phyloP scores from a whole-genome alignment of 257 asterid species.

The Fraxinus americana region DNA sequence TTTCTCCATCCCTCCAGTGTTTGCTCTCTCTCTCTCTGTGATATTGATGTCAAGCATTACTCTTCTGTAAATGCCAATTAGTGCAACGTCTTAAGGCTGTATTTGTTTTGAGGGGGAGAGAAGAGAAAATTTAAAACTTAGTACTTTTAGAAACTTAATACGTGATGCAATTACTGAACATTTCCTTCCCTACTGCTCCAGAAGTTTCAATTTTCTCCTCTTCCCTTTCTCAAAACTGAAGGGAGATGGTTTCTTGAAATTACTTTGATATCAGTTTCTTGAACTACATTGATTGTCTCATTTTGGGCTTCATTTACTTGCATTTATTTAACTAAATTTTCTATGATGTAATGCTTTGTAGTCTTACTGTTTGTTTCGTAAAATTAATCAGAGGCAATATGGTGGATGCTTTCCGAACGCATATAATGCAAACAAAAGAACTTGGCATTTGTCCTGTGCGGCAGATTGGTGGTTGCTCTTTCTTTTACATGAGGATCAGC shows the following conservation, averaged over 20 bases:
- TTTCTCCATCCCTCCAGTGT: neutral
- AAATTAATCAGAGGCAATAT: constrained; percentile 78
- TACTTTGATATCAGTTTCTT: neutral
- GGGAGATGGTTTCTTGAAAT: neutral
- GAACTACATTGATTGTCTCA: neutral
- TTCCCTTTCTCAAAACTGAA: neutral
- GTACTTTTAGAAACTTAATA: neutral
- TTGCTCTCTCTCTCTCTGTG: neutral
- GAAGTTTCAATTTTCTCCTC: neutral
- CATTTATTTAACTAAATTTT: neutral
- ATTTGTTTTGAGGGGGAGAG: neutral
- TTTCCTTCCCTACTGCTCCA: neutral
- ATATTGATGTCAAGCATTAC: neutral
- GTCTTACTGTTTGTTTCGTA: constrained; percentile 23
- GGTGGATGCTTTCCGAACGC: constrained; percentile 99
- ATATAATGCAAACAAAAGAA: constrained; percentile 99
- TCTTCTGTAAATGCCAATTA: neutral
- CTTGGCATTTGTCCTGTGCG: constrained; percentile 99
- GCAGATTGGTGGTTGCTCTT: constrained; percentile 99
- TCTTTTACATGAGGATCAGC: constrained; percentile 97
- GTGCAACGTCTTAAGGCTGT: neutral
- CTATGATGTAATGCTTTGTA: constrained; percentile 15
- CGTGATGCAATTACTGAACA: neutral
- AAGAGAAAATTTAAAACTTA: neutral
- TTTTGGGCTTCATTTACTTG: neutral